Conservation (phyloP, 768 basidiomycete genomes). For the Collybia sordida region DNA sequence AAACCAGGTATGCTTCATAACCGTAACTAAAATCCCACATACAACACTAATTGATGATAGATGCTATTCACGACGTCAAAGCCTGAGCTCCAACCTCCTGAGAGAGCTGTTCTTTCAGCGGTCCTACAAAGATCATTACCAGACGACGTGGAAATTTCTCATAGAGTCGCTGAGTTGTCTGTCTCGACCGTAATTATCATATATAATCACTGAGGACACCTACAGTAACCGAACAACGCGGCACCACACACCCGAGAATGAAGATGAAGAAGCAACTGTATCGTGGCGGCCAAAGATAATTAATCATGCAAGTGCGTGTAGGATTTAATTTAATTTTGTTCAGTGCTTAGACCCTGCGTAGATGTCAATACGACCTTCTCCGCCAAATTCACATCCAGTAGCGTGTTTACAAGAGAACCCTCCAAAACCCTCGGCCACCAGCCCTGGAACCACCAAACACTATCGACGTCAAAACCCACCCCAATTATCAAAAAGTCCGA, state of each 20-base stretch:
- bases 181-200: slow-evolving; percentile 18
- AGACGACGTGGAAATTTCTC: slow-evolving; percentile 39
- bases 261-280: slow-evolving; percentile 1
- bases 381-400: not conserved
- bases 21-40: not conserved
- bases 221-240: slow-evolving; percentile 27
- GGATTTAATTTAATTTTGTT: not conserved
- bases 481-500: slow-evolving; percentile 8
- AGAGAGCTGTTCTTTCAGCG: slow-evolving; percentile 49
- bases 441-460: no score
- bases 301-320: slow-evolving; percentile 6
- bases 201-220: slow-evolving; percentile 7
- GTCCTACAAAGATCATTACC: slow-evolving; percentile 51
- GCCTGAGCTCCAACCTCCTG: slow-evolving; percentile 39
- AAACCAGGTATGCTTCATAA: slow-evolving; percentile 35
- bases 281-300: slow-evolving; percentile 4
- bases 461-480: not conserved
- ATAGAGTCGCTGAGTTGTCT: slow-evolving; percentile 49
- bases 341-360: not conserved
- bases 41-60: slow-evolving; percentile 16
- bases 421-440: not conserved
- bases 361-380: not conserved
- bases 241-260: slow-evolving; percentile 15
- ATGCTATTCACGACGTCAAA: slow-evolving; percentile 42
- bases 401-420: not conserved